phyloP scores from a whole-genome alignment of 2,329 filamentous ascomycete species.

The Lachnellula suecica region DNA sequence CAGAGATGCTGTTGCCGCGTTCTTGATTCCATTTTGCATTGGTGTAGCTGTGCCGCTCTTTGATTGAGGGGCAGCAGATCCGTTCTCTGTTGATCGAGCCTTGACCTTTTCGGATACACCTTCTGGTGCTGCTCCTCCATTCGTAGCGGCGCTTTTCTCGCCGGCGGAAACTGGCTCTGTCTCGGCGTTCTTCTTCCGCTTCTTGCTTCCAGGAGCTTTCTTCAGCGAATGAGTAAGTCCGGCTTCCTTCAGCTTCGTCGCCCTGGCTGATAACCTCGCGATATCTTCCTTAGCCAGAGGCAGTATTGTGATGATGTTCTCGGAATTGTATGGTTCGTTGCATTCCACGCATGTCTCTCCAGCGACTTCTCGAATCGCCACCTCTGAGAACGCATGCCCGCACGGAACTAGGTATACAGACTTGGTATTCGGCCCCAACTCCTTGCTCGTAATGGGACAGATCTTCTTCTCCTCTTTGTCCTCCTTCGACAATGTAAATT shows the following conservation, averaged over 20 bases:
- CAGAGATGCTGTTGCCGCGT: conserved; percentile 78
- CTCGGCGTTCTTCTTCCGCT: conserved; percentile 67
- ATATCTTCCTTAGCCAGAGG: conserved; percentile 71
- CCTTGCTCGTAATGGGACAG: conserved; percentile 86
- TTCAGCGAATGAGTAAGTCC: conserved; percentile 86
- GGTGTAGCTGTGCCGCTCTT: conserved; percentile 35
- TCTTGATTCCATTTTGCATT: conserved; percentile 68
- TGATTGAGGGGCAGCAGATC: conserved; percentile 18
- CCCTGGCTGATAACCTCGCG: conserved; percentile 62
- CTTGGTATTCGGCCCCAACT: conserved; percentile 75
- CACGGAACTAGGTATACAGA: conserved; percentile 91
- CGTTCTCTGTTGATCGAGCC: conserved; percentile 26
- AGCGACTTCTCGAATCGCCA: conserved; percentile 78
- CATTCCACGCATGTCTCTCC: conserved; percentile 70
- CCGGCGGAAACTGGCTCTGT: conserved; percentile 38
- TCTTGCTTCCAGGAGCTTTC: conserved; percentile 70
- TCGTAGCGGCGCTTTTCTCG: conserved; percentile 19
- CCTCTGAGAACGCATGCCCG: conserved; percentile 89
- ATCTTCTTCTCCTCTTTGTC: conserved; percentile 61
- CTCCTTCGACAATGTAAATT: conserved; percentile 57
- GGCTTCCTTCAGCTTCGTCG: conserved; percentile 66
- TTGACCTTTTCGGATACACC: conserved; percentile 24
- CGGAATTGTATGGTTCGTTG: conserved; percentile 67
- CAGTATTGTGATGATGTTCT: conserved; percentile 82
- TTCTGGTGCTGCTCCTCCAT: conserved; percentile 23